phyloP scores from a whole-genome alignment of 116 monocot genomes.

The Phalaenopsis hybrid region DNA sequence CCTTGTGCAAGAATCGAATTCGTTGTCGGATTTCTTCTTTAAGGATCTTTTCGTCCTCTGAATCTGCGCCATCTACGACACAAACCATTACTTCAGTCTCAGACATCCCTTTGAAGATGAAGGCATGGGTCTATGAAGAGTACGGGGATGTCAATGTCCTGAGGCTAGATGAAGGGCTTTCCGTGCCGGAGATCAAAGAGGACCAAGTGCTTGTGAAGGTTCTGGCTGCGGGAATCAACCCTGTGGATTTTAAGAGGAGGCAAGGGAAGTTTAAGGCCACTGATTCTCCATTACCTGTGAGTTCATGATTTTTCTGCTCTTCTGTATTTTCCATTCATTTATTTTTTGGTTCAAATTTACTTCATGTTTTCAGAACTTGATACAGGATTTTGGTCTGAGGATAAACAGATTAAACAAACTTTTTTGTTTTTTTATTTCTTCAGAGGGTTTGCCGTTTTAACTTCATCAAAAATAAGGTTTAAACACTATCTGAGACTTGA shows the following conservation, averaged over 20 bases:
- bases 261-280: conserved; percentile 82
- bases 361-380: background rate
- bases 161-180: conserved; percentile 45
- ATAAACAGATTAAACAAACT: too few species aligned
- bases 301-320: background rate
- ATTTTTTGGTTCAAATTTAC: background rate
- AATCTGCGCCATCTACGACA: conserved; percentile 8
- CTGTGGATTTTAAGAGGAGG: conserved; percentile 86
- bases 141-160: conserved; percentile 64
- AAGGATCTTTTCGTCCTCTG: conserved; percentile 11
- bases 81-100: conserved; percentile 8
- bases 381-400: too few species aligned
- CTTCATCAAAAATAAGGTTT: too few species aligned
- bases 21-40: background rate
- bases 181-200: conserved; percentile 66
- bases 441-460: too few species aligned
- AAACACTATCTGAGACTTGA: too few species aligned
- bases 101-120: conserved; percentile 59
- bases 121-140: conserved; percentile 77
- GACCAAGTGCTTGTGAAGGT: conserved; percentile 92
- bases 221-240: conserved; percentile 76
- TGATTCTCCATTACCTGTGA: conserved; percentile 76
- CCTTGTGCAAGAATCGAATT: background rate
- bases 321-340: background rate
- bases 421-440: too few species aligned